Base-by-base conservation (phyloP, 139 green algal genomes). In the Pleodorina starrii region DNA sequence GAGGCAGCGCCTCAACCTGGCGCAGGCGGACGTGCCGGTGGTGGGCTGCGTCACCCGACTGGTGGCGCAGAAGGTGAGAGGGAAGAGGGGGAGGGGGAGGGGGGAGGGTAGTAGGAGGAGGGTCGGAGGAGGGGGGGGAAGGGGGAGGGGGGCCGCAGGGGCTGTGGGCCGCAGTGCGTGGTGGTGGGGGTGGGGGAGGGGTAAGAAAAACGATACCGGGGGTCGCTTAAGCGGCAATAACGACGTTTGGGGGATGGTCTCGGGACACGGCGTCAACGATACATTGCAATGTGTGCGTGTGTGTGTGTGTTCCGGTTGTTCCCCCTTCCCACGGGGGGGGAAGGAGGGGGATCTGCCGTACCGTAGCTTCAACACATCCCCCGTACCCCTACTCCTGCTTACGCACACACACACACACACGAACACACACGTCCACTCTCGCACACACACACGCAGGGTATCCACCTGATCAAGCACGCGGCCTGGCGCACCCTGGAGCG, bases 381-480 rank as follows among this genome's bases (percentile, higher is more conserved):
- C n/a, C n/a, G n/a, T n/a, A n/a, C n/a, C n/a, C n/a, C n/a, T n/a
- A n/a, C n/a, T n/a, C n/a, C n/a, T n/a, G n/a, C n/a, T n/a, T n/a
- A n/a, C n/a, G n/a, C n/a, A n/a, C n/a, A n/a, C n/a, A n/a, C n/a
- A n/a, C n/a, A n/a, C n/a, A n/a, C n/a, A n/a, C n/a, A n/a, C n/a
- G n/a, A n/a, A n/a, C n/a, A n/a, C n/a, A n/a, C n/a, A n/a, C n/a
- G n/a, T n/a, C n/a, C n/a, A n/a, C n/a, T n/a, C n/a, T n/a, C n/a
- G n/a, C n/a, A n/a, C n/a, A n/a, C n/a, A n/a, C 4, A 48, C 75
- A n/a, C 10, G 23, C 82, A 91, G 85, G 98, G 98, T 84, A 99
- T 99, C 84, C 96, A 99, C 93, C 96, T 99, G n/a, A 99, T 99
- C 93, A 98, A 98, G 87, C 97, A 99, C 86, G 95, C 96, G n/a